Evolutionary conservation across 441 rosid species (phyloP).

Genomic region (Pelargonium cotyledonis): DNA sequence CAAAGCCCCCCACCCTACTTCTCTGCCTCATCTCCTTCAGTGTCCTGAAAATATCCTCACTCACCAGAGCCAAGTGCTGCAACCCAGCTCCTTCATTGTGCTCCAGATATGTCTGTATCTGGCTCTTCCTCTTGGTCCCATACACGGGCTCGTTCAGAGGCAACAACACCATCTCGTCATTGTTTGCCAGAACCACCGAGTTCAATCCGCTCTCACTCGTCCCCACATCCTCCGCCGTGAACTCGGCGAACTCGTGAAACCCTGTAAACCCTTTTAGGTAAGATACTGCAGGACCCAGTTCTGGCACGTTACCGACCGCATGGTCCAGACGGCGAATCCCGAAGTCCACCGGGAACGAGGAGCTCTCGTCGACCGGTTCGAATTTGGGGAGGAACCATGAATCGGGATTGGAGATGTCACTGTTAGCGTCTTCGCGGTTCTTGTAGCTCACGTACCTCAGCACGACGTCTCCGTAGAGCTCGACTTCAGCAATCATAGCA

Average conservation of each 20-base stretch:
- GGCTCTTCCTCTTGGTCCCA: constrained; percentile 93
- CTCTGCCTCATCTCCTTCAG: constrained; percentile 82
- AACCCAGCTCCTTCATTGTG: constrained; percentile 93
- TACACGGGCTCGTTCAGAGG: constrained; percentile 86
- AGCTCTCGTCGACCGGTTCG: constrained; percentile 38
- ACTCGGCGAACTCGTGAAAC: constrained; percentile 86
- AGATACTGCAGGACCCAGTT: constrained; percentile 41
- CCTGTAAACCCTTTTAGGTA: constrained; percentile 70
- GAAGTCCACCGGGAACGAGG: constrained; percentile 60
- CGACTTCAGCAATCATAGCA: constrained; percentile 57
- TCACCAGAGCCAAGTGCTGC: constrained; percentile 73
- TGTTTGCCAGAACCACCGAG: constrained; percentile 64
- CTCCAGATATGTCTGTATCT: constrained; percentile 82
- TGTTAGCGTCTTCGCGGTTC: not conserved
- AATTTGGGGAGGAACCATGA: constrained; percentile 61
- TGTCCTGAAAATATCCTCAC: constrained; percentile 68
- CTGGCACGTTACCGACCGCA: constrained; percentile 86
- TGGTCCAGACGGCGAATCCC: constrained; percentile 78
- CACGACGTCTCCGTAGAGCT: constrained; percentile 77
- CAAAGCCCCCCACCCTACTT: constrained; percentile 70
- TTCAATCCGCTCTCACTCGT: constrained; percentile 81
- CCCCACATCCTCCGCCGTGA: constrained; percentile 82
- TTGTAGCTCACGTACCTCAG: constrained; percentile 60
- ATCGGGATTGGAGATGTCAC: constrained; percentile 6
- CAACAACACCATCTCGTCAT: constrained; percentile 67